Evolutionary conservation across 352 stramenopile genomes (phyloP).

Genomic region (Achlya hypogyna): DNA sequence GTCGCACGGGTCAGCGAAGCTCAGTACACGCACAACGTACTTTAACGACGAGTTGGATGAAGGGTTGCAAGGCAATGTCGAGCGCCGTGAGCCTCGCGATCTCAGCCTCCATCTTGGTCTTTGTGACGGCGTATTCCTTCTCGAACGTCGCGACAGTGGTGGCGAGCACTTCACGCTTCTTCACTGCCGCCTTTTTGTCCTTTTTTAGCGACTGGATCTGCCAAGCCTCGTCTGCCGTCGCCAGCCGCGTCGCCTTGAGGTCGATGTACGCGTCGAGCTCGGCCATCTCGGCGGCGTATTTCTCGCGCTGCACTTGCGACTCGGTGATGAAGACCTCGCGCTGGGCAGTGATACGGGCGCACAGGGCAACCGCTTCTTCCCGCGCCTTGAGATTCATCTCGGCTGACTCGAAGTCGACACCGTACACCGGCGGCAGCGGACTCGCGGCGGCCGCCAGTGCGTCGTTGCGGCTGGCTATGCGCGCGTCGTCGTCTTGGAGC

Average conservation of each 20-base stretch:
- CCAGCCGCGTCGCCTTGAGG: constrained; percentile 68
- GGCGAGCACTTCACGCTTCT: constrained; percentile 46
- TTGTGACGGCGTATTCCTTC: constrained; percentile 38
- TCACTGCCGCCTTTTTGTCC: constrained; percentile 70
- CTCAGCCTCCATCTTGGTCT: constrained; percentile 54
- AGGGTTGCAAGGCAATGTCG: constrained; percentile 66
- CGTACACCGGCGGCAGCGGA: constrained; percentile 33
- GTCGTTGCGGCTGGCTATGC: neutral
- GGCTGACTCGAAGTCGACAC: constrained; percentile 50
- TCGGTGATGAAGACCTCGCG: constrained; percentile 49
- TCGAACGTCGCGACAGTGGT: constrained; percentile 36
- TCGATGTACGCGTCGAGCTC: constrained; percentile 68
- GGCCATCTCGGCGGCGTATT: constrained; percentile 43
- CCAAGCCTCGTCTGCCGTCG: constrained; percentile 67
- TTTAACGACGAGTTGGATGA: constrained; percentile 60
- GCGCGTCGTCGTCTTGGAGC: neutral
- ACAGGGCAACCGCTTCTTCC: constrained; percentile 42
- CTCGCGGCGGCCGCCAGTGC: constrained; percentile 30
- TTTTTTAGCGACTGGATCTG: constrained; percentile 74
- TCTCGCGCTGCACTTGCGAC: constrained; percentile 53
- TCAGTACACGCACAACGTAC: neutral
- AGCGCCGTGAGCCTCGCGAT: constrained; percentile 48
- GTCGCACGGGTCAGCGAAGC: neutral
- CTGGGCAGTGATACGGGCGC: constrained; percentile 40
- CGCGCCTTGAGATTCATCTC: constrained; percentile 57